These are phyloP conservation scores for Cotoneaster glaucophyllus DNA, from an alignment of 306 rosid species.

Conservation along the genomic window DNA sequence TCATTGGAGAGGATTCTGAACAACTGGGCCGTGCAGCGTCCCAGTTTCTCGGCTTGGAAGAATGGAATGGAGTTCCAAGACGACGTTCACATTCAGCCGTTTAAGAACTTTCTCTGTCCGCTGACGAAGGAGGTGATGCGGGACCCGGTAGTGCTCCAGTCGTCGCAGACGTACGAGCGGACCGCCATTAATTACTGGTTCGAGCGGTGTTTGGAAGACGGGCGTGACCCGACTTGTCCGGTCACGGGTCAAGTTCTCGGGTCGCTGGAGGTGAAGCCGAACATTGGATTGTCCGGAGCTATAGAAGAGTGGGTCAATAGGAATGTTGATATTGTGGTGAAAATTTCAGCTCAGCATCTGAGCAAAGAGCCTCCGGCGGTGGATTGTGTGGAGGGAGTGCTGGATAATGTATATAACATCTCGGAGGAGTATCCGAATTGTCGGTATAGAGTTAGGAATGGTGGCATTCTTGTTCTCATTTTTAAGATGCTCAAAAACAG, in stretches of 20 bases:
- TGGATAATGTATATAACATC: slow-evolving; percentile 30
- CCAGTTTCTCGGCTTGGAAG: slow-evolving; percentile 5
- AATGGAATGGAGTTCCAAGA: too few species aligned
- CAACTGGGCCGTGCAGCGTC: slow-evolving; percentile 21
- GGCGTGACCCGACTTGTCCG: slow-evolving; percentile 39
- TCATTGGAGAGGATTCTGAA: slow-evolving; percentile 36
- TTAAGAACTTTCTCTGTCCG: slow-evolving; percentile 44
- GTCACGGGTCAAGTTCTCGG: slow-evolving; percentile 35
- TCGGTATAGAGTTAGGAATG: slow-evolving; percentile 35
- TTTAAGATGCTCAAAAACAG: slow-evolving; percentile 35
- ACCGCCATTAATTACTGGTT: slow-evolving; percentile 45
- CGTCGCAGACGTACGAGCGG: slow-evolving; percentile 51
- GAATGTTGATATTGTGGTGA: slow-evolving; percentile 36
- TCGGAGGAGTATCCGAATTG: slow-evolving; percentile 41
- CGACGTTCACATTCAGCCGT: slow-evolving; percentile 32
- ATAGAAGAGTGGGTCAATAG: slow-evolving; percentile 48
- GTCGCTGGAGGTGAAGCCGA: slow-evolving; percentile 43
- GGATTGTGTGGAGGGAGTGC: slow-evolving; percentile 24
- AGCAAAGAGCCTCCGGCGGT: slow-evolving; percentile 23
- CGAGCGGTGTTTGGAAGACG: slow-evolving; percentile 40
- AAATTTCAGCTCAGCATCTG: slow-evolving; percentile 22
- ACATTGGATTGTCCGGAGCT: slow-evolving; percentile 46
- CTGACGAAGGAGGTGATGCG: slow-evolving; percentile 51
- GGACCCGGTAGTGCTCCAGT: slow-evolving; percentile 44
- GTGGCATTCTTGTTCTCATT: slow-evolving; percentile 31